These are phyloP conservation scores for Gnaphalium uliginosum DNA, from an alignment of 129 eudicot species.

Conservation along the genomic window DNA sequence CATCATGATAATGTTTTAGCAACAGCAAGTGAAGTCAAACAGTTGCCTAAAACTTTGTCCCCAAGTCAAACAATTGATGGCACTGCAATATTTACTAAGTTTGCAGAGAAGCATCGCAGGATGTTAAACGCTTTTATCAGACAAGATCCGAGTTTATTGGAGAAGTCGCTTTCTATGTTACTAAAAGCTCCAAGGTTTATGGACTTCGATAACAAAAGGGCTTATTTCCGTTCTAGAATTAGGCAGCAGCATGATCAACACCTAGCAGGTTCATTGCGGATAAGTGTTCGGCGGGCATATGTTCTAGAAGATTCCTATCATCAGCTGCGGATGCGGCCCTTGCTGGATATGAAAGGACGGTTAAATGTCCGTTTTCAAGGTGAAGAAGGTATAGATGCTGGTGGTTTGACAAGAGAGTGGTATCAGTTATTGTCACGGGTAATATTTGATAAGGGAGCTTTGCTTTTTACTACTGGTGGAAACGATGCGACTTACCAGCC, in stretches of 20 bases:
- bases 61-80: neutral
- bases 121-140: neutral
- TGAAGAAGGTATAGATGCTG: slow-evolving; percentile 17
- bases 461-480: slow-evolving; percentile 19
- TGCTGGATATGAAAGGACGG: neutral
- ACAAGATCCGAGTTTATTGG: slow-evolving; percentile 5
- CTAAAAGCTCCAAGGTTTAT: slow-evolving; percentile 7
- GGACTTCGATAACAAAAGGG: slow-evolving; percentile 12
- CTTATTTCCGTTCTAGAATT: slow-evolving; percentile 8
- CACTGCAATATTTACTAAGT: neutral
- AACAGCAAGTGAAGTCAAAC: slow-evolving; percentile 12
- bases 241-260: slow-evolving; percentile 5
- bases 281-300: neutral
- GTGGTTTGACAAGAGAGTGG: slow-evolving; percentile 22
- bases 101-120: slow-evolving; percentile 2
- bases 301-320: slow-evolving; percentile 17
- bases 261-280: neutral
- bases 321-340: slow-evolving; percentile 1
- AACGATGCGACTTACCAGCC: slow-evolving; percentile 10
- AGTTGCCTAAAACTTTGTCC: neutral
- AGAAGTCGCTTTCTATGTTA: neutral
- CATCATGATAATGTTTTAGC: neutral
- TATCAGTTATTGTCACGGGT: slow-evolving; percentile 13
- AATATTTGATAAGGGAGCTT: slow-evolving; percentile 10
- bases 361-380: slow-evolving; percentile 9